Conservation (phyloP, 1,139 yeast genomes). For the Nakaseomyces kungkrabaensis region DNA sequence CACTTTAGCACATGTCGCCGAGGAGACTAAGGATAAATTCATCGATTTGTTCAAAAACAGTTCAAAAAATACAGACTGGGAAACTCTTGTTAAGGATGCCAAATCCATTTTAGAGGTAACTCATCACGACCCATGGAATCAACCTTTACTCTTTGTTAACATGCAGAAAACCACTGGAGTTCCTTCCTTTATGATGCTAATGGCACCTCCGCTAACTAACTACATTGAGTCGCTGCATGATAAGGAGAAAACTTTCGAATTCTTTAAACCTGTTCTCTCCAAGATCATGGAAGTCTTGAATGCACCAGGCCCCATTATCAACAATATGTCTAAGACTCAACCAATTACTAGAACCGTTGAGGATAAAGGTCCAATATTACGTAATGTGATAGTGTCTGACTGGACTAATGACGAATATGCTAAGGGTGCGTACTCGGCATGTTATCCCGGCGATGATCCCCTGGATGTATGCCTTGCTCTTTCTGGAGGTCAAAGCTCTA, state of each 20-base stretch:
- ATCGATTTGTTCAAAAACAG: slow-evolving; percentile 8
- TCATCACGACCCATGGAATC: slow-evolving; percentile 33
- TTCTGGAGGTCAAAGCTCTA: slow-evolving; percentile 43
- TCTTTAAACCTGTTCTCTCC: slow-evolving; percentile 36
- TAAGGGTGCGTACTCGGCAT: slow-evolving; percentile 67
- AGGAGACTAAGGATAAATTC: background rate
- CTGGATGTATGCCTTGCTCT: slow-evolving; percentile 46
- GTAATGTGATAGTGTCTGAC: slow-evolving; percentile 42
- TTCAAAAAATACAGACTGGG: slow-evolving; percentile 9
- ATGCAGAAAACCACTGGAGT: slow-evolving; percentile 31
- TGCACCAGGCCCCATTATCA: slow-evolving; percentile 10
- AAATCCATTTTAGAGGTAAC: slow-evolving; percentile 2
- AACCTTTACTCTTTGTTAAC: slow-evolving; percentile 45
- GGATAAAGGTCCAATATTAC: slow-evolving; percentile 35
- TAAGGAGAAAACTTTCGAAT: slow-evolving; percentile 35
- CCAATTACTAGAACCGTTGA: slow-evolving; percentile 3
- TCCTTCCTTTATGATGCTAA: slow-evolving; percentile 49
- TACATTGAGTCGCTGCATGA: slow-evolving; percentile 32
- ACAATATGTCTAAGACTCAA: slow-evolving; percentile 9
- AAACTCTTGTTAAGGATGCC: slow-evolving; percentile 4
- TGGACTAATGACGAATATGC: slow-evolving; percentile 69
- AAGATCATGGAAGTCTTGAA: slow-evolving; percentile 18
- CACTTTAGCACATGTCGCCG: slow-evolving; percentile 16
- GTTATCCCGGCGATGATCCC: slow-evolving; percentile 60
- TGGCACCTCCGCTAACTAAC: slow-evolving; percentile 63